phyloP scores from a whole-genome alignment of 495 filamentous ascomycete genomes.

The Parathielavia hyrcaniae region DNA sequence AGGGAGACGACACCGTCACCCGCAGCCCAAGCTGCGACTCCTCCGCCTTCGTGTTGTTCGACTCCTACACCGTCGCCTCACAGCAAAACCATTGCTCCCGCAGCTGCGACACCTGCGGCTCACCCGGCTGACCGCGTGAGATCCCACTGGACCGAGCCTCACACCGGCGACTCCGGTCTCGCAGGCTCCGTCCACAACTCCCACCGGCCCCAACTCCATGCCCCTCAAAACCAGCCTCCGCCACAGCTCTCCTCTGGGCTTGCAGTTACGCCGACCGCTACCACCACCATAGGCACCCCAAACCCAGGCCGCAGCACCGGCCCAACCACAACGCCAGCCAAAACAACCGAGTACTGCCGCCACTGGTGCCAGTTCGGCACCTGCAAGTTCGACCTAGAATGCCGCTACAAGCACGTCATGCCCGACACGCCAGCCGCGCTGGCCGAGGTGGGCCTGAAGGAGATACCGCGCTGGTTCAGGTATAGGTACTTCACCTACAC shows the following conservation, averaged over 20 bases:
- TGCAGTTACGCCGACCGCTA: not conserved
- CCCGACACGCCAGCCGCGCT: conserved; percentile 34
- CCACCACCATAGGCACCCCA: not conserved
- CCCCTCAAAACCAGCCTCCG: not conserved
- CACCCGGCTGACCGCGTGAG: conserved; percentile 18
- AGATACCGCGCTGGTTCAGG: conserved; percentile 36
- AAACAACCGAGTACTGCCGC: conserved; percentile 32
- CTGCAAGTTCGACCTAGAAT: conserved; percentile 40
- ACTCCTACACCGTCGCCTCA: not conserved
- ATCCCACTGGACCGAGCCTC: conserved; percentile 8
- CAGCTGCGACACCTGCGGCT: not conserved
- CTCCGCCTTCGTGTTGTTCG: not conserved
- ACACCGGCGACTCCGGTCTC: not conserved
- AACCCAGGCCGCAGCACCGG: not conserved
- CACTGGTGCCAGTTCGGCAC: conserved; percentile 42
- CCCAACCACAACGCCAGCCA: not conserved
- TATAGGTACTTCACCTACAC: not conserved
- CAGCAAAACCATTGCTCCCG: not conserved
- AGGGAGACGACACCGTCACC: not conserved
- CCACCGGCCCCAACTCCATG: not conserved
- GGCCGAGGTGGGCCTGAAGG: conserved; percentile 33
- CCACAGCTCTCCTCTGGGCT: not conserved
- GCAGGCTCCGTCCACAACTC: not conserved
- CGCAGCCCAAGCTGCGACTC: not conserved
- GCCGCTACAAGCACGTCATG: conserved; percentile 41